Evolutionary conservation across 2,329 filamentous ascomycete species (phyloP).

Genomic region (Coniochaeta sp.): DNA sequence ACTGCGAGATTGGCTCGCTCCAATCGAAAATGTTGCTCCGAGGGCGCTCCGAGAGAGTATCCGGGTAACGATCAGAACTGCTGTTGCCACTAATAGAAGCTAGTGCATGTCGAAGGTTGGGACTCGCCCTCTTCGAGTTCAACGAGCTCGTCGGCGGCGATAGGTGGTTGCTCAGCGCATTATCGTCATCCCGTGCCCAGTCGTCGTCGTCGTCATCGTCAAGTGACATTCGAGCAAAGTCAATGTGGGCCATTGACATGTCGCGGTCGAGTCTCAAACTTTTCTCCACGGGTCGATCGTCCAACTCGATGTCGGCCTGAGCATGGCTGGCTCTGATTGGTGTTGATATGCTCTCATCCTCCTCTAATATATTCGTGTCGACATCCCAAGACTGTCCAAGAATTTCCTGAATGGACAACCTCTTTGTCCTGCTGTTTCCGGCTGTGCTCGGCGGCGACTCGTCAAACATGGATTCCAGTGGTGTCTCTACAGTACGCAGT

Average conservation of each 20-base stretch:
- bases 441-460: conserved; percentile 58
- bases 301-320: conserved; percentile 3
- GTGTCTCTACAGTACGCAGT: conserved; percentile 59
- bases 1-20: conserved; percentile 63
- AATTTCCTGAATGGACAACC: conserved; percentile 52
- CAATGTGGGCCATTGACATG: conserved; percentile 12
- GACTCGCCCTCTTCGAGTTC: conserved; percentile 44
- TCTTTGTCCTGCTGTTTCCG: conserved; percentile 43
- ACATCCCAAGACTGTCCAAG: conserved; percentile 46
- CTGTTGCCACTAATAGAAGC: conserved; percentile 42
- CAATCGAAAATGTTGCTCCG: conserved; percentile 71
- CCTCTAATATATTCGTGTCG: conserved; percentile 52
- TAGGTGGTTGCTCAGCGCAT: conserved; percentile 45
- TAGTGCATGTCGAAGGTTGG: conserved; percentile 46
- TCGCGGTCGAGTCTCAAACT: not conserved
- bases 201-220: conserved; percentile 58
- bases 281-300: not conserved
- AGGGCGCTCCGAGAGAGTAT: conserved; percentile 37
- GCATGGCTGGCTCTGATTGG: conserved; percentile 33
- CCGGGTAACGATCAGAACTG: conserved; percentile 24
- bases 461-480: conserved; percentile 74
- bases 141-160: conserved; percentile 50
- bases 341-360: conserved; percentile 50
- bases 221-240: conserved; percentile 45
- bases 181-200: conserved; percentile 51